phyloP scores from a whole-genome alignment of 805 yeast species.

The Yarrowia yakushimensis region DNA sequence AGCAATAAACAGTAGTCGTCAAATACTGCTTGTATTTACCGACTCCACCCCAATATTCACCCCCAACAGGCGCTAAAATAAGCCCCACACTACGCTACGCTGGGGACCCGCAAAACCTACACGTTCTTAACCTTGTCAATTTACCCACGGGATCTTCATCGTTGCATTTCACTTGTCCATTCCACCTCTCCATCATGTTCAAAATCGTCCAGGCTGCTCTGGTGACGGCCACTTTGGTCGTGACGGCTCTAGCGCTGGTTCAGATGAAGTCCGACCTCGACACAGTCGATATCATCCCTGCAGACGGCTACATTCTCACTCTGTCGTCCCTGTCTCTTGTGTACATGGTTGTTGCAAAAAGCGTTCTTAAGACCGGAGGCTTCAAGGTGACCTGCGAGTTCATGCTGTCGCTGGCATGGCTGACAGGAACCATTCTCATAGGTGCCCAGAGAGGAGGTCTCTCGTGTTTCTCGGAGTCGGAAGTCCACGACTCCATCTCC shows the following conservation, averaged over 20 bases:
- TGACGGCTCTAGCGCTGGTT: neutral
- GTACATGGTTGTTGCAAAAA: neutral
- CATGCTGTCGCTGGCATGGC: neutral
- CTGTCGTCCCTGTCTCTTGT: neutral
- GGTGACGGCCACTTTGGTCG: neutral
- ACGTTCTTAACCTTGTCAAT: neutral
- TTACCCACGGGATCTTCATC: neutral
- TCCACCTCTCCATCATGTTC: neutral
- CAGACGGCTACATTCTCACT: neutral
- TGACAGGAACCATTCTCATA: neutral
- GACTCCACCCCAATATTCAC: too few species aligned
- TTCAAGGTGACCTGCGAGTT: neutral
- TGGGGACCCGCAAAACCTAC: neutral
- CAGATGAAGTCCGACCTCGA: slow-evolving; percentile 3
- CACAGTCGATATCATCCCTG: neutral
- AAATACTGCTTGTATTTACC: too few species aligned
- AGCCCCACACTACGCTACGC: too few species aligned
- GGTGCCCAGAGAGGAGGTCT: neutral
- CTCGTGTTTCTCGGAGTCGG: neutral
- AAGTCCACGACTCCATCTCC: neutral
- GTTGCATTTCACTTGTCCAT: neutral
- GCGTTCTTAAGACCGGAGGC: neutral
- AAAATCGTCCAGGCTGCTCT: neutral
- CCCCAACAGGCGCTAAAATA: too few species aligned
- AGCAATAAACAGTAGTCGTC: too few species aligned